A percentile compares a stretch with the other conserved stretches of the same genome.
phyloP scores from a whole-genome alignment of 192 early-diverging fungal species.

The Coemansia reversa region DNA sequence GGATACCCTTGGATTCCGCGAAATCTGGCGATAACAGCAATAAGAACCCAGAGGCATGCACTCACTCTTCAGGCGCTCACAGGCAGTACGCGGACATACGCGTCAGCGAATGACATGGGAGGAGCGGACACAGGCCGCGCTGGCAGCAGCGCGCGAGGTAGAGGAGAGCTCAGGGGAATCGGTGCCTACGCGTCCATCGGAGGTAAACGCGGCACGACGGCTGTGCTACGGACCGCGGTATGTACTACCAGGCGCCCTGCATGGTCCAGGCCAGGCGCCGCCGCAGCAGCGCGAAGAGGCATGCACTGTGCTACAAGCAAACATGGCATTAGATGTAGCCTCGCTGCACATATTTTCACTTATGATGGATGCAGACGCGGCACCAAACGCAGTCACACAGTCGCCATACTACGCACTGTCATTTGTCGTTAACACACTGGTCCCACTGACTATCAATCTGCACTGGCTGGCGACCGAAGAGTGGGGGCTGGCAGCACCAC shows the following conservation, averaged over 20 bases:
- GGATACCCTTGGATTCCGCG: not conserved
- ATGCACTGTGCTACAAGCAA: slow-evolving; percentile 36
- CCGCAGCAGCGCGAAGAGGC: slow-evolving; percentile 39
- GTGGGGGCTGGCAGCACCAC: slow-evolving; percentile 19
- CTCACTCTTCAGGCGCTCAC: slow-evolving; percentile 39
- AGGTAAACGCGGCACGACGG: slow-evolving; percentile 41
- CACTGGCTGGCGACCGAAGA: slow-evolving; percentile 48
- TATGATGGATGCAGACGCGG: slow-evolving; percentile 20
- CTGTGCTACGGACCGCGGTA: slow-evolving; percentile 50
- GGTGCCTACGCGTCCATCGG: slow-evolving; percentile 47
- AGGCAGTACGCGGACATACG: slow-evolving; percentile 27
- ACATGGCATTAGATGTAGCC: slow-evolving; percentile 28
- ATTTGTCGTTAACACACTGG: slow-evolving; percentile 40
- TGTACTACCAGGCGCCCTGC: slow-evolving; percentile 31
- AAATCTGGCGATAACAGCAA: not conserved
- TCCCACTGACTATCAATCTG: slow-evolving; percentile 35
- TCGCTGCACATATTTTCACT: slow-evolving; percentile 43
- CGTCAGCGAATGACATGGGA: slow-evolving; percentile 47
- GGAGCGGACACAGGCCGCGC: slow-evolving; percentile 39
- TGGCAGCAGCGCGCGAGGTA: slow-evolving; percentile 49
- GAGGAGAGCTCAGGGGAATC: slow-evolving; percentile 49
- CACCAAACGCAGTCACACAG: slow-evolving; percentile 21
- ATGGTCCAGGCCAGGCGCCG: slow-evolving; percentile 10
- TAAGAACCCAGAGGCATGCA: slow-evolving; percentile 15
- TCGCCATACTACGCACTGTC: slow-evolving; percentile 39